These are phyloP conservation scores for Chaetothyriales sp. DNA, from an alignment of 2,329 filamentous ascomycete species.

Conservation along the genomic window DNA sequence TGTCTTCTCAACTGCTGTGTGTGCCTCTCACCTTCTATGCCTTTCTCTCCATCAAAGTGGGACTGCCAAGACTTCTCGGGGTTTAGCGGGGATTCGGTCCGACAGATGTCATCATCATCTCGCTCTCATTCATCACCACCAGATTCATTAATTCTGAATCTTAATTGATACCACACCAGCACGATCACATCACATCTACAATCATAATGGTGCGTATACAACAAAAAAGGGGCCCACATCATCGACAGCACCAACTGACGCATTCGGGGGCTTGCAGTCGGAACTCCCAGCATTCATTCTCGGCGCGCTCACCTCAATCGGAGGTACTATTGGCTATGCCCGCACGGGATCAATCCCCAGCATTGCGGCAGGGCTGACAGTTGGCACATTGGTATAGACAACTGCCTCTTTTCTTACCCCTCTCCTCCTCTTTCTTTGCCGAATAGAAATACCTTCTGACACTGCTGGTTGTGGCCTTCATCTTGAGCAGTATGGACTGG, in stretches of 20 bases:
- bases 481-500: constrained; percentile 49
- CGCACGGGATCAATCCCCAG: constrained; percentile 77
- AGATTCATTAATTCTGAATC: too few species aligned
- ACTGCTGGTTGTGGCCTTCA: neutral
- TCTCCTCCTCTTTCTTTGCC: constrained; percentile 13
- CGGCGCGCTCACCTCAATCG: constrained; percentile 66
- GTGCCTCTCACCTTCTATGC: too few species aligned
- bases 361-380: constrained; percentile 65
- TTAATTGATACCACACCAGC: neutral
- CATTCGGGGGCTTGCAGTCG: neutral
- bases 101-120: too few species aligned
- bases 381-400: constrained; percentile 48
- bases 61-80: too few species aligned
- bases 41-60: too few species aligned
- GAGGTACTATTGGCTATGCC: constrained; percentile 74
- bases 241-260: neutral
- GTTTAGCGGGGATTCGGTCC: too few species aligned
- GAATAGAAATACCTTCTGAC: neutral
- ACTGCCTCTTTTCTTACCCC: neutral
- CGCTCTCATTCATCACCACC: too few species aligned
- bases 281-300: constrained; percentile 53
- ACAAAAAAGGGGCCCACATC: too few species aligned
- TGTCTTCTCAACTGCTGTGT: too few species aligned
- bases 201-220: neutral
- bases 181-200: neutral